A percentile compares a stretch with the other conserved stretches of the same genome.
Evolutionary conservation across 2,329 filamentous ascomycete genomes (phyloP).

Genomic region (Teratosphaeria zuluensis): DNA sequence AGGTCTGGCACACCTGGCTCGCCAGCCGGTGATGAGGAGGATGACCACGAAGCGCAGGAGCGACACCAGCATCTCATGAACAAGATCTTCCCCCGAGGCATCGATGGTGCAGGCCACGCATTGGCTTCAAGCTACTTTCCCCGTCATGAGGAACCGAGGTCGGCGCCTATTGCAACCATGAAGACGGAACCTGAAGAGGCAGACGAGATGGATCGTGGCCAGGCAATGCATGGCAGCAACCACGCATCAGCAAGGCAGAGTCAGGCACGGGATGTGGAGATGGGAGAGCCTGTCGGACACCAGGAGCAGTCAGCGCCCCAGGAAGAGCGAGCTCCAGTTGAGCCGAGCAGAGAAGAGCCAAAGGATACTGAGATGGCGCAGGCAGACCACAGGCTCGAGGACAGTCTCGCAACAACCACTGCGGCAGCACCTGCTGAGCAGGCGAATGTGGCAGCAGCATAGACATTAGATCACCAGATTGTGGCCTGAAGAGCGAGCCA

Average conservation of each 20-base stretch:
- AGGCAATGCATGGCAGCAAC: not conserved
- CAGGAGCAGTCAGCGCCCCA: too few relatives aligned
- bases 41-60: conserved; percentile 13
- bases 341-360: not conserved
- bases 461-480: not conserved
- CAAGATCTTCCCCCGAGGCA: conserved; percentile 19
- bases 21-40: conserved; percentile 9
- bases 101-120: conserved; percentile 7
- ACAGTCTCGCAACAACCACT: not conserved
- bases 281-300: not conserved
- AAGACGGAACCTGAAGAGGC: not conserved
- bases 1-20: conserved; percentile 14
- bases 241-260: not conserved
- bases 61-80: conserved; percentile 23
- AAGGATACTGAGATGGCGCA: not conserved
- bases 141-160: not conserved
- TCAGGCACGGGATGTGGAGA: not conserved
- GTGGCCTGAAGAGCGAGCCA: not conserved
- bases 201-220: not conserved
- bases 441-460: not conserved
- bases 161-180: not conserved
- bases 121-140: conserved; percentile 12
- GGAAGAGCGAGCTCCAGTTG: not conserved
- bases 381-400: not conserved
- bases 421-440: not conserved